Conservation (phyloP, 768 basidiomycete species). For the Leucocoprinus birnbaumii region DNA sequence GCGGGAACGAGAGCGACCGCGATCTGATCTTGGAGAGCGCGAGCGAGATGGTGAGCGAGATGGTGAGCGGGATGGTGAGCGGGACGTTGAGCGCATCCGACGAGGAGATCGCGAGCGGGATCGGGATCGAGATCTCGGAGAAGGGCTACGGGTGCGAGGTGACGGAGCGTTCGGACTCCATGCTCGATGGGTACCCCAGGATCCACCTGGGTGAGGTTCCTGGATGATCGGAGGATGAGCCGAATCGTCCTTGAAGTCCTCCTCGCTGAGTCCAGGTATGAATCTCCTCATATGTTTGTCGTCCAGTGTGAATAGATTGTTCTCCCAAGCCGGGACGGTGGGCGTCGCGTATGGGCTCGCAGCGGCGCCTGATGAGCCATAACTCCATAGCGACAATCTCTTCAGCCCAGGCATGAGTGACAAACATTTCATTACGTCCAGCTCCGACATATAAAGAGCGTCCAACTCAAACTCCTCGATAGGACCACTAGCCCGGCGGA, state of each 20-base stretch:
- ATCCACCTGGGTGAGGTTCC: no score
- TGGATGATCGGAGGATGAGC: no score
- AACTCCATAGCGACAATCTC: conserved; percentile 8
- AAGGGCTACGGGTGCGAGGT: not conserved
- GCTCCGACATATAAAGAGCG: conserved; percentile 5
- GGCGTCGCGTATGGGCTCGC: conserved; percentile 6
- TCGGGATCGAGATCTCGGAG: no score
- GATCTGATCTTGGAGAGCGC: not conserved
- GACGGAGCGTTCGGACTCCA: not conserved
- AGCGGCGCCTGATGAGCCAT: not conserved
- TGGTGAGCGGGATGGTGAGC: no score
- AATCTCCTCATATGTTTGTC: conserved; percentile 10
- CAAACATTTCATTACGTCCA: conserved; percentile 10
- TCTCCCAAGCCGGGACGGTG: conserved; percentile 2
- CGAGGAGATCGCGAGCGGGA: not conserved
- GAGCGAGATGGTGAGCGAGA: no score
- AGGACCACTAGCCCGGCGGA: not conserved
- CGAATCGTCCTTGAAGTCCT: not conserved
- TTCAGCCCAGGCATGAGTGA: conserved; percentile 6
- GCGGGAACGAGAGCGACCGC: not conserved
- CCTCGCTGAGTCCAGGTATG: not conserved
- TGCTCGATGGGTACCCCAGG: not conserved
- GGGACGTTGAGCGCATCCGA: no score
- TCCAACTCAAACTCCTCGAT: conserved; percentile 10
- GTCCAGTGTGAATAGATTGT: conserved; percentile 1